Percentiles rank a stretch among this genome's conserved stretches.
Conservation (phyloP, 345 rosid species). For the Leavenworthia alabamica region DNA sequence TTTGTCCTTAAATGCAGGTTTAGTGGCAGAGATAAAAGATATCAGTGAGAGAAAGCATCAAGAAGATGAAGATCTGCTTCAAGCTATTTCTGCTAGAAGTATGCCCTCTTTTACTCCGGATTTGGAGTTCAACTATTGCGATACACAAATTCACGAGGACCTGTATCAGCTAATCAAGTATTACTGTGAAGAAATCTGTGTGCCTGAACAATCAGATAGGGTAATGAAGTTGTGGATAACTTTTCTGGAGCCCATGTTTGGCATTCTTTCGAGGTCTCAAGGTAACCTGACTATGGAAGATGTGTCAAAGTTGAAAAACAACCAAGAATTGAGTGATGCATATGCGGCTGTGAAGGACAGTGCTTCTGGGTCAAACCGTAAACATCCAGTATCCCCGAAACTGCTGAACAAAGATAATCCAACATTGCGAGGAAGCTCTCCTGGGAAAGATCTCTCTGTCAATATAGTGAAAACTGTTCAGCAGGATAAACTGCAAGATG, state of each 20-base stretch:
- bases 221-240: conserved; percentile 87
- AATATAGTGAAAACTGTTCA: conserved; percentile 12
- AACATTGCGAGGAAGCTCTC: conserved; percentile 55
- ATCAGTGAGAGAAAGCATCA: conserved; percentile 72
- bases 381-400: conserved; percentile 45
- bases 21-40: conserved; percentile 85
- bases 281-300: conserved; percentile 63
- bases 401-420: conserved; percentile 44
- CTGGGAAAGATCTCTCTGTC: conserved; percentile 34
- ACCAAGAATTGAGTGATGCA: conserved; percentile 38
- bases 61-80: conserved; percentile 76
- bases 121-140: conserved; percentile 70
- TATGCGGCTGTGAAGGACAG: conserved; percentile 45
- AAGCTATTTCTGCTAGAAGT: conserved; percentile 69
- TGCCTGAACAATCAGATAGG: conserved; percentile 75
- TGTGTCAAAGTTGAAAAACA: conserved; percentile 46
- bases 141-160: conserved; percentile 78
- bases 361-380: conserved; percentile 36
- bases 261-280: conserved; percentile 65
- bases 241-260: conserved; percentile 82
- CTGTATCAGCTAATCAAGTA: conserved; percentile 79
- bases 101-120: conserved; percentile 54
- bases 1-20: conserved; percentile 42
- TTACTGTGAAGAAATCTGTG: conserved; percentile 79
- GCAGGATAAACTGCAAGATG: conserved; percentile 35